These are phyloP conservation scores for Fraxinus latifolia DNA, from an alignment of 305 asterid genomes.

Conservation along the genomic window DNA sequence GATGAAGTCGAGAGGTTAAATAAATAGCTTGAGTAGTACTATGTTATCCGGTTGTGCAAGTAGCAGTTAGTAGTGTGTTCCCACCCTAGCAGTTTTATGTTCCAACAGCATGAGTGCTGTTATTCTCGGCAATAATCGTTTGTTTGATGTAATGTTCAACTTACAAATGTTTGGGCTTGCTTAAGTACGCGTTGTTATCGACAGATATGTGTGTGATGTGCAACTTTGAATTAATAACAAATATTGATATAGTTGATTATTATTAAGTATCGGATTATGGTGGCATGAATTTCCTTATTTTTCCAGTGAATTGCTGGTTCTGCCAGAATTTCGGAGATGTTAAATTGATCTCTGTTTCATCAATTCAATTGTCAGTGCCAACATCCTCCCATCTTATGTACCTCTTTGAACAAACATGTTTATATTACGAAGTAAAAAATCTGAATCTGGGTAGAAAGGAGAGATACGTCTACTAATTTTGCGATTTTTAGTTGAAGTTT, in stretches of 20 bases:
- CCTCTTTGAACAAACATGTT: background rate
- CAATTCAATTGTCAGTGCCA: background rate
- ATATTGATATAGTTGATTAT: background rate
- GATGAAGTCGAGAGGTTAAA: conserved; percentile 28
- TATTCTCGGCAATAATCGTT: background rate
- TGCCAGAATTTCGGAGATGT: background rate
- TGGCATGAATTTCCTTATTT: background rate
- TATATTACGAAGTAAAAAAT: background rate
- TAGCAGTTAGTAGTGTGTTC: background rate
- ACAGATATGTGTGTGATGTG: background rate
- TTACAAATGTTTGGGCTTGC: background rate
- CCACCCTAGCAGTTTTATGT: background rate
- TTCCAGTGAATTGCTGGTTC: background rate
- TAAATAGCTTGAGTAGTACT: background rate
- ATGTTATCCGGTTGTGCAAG: background rate
- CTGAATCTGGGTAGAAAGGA: background rate
- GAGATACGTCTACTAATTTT: background rate
- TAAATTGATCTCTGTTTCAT: background rate
- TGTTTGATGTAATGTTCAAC: background rate
- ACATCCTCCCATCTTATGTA: background rate
- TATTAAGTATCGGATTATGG: background rate
- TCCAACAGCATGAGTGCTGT: background rate
- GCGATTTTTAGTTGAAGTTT: background rate
- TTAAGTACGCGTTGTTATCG: background rate
- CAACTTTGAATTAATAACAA: background rate